Evolutionary conservation across 192 early-diverging fungal genomes (phyloP), one percentile per base, ranked within the genome.

Genomic region (Borealophlyctis nickersoniae): DNA sequence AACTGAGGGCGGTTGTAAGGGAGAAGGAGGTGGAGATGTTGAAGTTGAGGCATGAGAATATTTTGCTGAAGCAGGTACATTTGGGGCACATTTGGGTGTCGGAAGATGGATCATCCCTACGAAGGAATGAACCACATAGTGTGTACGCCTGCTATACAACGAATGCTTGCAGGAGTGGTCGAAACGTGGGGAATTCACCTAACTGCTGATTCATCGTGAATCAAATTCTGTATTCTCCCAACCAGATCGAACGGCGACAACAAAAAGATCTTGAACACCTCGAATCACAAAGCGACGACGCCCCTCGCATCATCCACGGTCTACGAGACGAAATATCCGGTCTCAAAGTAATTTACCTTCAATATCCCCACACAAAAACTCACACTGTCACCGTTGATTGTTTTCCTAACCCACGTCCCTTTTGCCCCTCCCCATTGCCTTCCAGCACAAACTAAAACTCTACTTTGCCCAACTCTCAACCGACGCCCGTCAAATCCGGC

Each of bases 231-330:
- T 19, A 45, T 45, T 13, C 39, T 13, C 19, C 7, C 19, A 19
- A 45, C 19, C 39, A 84, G 82, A 73, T 77, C 60, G 82, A 84
- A 64, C 71, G 82, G 22, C 53, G 76, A 33, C 77, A 81, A 36
- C 79, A 81, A 64, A 79, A 77, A 54, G 82, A 84, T 22, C 55
- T 84, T 33, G 74, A 77, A 26, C 50, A 57, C 22, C 53, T 84
- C 11, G 80, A 79, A 30, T 31, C 45, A 49, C 63, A 79, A n/a
- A 70, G 55, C 23, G 64, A 79, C 16, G 82, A 84, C 34, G 75
- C 79, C 0, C 79, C 79, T 28, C 65, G 72, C 26, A 60, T 84
- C 29, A 80, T 84, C 22, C 56, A 63, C 28, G 71, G 67, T 3
- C 55, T 84, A 19, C 64, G 79, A 0, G 80, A 81, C 0, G 82